Percentiles rank a stretch among this genome's conserved stretches.
phyloP scores from a whole-genome alignment of 768 basidiomycete genomes.

The Thelephora ganbajun region DNA sequence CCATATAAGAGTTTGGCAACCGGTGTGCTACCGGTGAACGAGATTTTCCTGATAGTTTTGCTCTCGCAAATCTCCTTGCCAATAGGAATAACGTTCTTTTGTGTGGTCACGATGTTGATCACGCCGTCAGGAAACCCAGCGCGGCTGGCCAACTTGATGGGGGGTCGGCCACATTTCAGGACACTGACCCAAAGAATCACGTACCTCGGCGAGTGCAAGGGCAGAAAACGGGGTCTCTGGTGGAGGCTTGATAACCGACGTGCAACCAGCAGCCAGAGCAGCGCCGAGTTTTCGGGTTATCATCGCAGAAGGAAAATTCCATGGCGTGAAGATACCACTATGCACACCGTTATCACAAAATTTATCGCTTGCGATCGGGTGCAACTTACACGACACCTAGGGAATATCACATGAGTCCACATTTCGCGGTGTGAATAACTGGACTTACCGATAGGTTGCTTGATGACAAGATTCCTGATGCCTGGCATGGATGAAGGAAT shows the following conservation, averaged over 20 bases:
- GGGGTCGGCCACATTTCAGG: background rate
- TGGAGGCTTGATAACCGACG: constrained; percentile 87
- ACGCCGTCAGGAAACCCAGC: constrained; percentile 95
- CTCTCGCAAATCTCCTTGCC: constrained; percentile 92
- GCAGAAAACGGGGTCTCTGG: constrained; percentile 91
- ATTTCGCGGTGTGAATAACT: constrained; percentile 13
- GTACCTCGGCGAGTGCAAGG: constrained; percentile 81
- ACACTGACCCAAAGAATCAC: constrained; percentile 1
- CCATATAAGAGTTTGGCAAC: constrained; percentile 67
- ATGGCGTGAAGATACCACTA: constrained; percentile 71
- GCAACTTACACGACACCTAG: constrained; percentile 33
- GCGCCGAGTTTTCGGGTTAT: constrained; percentile 83
- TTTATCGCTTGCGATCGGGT: background rate
- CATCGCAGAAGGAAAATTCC: constrained; percentile 96
- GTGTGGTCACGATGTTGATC: constrained; percentile 85
- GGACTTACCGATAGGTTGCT: constrained; percentile 73
- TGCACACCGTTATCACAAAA: background rate
- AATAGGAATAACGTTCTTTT: constrained; percentile 72
- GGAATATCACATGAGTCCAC: constrained; percentile 17
- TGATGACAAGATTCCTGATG: constrained; percentile 77
- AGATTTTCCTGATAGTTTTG: constrained; percentile 73
- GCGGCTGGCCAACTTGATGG: constrained; percentile 52
- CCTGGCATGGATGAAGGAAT: constrained; percentile 64
- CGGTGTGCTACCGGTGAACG: constrained; percentile 80
- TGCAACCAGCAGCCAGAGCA: constrained; percentile 93